Evolutionary conservation across 805 yeast species (phyloP).

Genomic region (Monosporozyma yasuniensis): DNA sequence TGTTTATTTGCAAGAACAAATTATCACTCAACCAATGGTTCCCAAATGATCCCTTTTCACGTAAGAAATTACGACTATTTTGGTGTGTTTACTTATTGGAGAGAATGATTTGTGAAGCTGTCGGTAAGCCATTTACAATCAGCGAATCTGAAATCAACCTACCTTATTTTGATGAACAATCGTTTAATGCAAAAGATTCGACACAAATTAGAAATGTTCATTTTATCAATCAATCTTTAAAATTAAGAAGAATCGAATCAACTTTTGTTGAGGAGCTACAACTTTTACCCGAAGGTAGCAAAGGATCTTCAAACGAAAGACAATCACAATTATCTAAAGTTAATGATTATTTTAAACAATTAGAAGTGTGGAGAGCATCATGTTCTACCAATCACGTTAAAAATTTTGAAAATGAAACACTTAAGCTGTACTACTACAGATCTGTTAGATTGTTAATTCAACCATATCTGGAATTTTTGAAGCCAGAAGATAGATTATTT

Average conservation of each 20-base stretch:
- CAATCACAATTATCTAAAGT: constrained; percentile 44
- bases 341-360: constrained; percentile 44
- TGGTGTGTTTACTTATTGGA: constrained; percentile 60
- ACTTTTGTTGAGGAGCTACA: constrained; percentile 46
- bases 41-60: constrained; percentile 19
- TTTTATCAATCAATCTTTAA: constrained; percentile 50
- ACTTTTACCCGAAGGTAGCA: constrained; percentile 23
- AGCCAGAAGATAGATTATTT: constrained; percentile 52
- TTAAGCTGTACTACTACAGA: constrained; percentile 49
- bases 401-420: constrained; percentile 51
- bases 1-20: constrained; percentile 34
- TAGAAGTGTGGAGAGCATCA: constrained; percentile 43
- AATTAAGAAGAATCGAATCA: constrained; percentile 51
- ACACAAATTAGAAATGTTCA: constrained; percentile 27
- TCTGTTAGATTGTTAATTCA: constrained; percentile 53
- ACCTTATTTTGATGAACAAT: constrained; percentile 42
- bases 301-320: constrained; percentile 24
- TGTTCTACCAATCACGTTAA: constrained; percentile 21
- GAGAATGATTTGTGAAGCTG: constrained; percentile 52
- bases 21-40: constrained; percentile 23
- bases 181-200: constrained; percentile 27
- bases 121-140: constrained; percentile 48
- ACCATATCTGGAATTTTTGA: constrained; percentile 53
- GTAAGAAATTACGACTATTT: constrained; percentile 44
- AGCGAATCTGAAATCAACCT: constrained; percentile 42